A percentile compares a stretch with the other conserved stretches of the same genome.
Evolutionary conservation across 345 rosid species (phyloP).

Genomic region (Salix exigua): DNA sequence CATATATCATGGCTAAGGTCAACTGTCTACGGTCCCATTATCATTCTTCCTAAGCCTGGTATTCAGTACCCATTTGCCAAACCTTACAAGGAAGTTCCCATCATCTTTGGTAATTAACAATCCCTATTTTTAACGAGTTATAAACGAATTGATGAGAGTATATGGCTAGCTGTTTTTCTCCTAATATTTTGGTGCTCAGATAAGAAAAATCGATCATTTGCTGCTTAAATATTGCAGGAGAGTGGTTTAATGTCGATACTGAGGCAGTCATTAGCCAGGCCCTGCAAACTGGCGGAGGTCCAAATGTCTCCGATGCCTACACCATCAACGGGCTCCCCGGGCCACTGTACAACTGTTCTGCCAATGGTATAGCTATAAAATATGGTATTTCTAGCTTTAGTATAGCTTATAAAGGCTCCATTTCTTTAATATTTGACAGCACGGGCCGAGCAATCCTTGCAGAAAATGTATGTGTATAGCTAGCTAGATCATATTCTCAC

Average conservation of each 20-base stretch:
- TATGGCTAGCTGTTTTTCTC: neutral
- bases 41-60: constrained; percentile 25
- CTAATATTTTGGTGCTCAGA: neutral
- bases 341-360: constrained; percentile 27
- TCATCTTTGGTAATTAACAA: constrained; percentile 17
- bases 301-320: constrained; percentile 32
- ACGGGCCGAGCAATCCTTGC: no score
- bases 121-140: neutral
- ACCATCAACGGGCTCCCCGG: constrained; percentile 29
- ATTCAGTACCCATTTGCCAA: constrained; percentile 25
- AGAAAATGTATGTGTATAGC: neutral
- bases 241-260: constrained; percentile 30
- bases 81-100: constrained; percentile 28
- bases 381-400: neutral
- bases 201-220: neutral
- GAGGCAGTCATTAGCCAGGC: constrained; percentile 25
- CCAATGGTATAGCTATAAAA: constrained; percentile 13
- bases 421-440: neutral
- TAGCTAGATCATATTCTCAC: no score
- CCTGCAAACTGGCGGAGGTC: constrained; percentile 24
- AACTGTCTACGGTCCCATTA: constrained; percentile 23
- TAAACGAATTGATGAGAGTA: neutral
- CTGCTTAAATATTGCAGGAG: constrained; percentile 10
- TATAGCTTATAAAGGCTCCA: neutral
- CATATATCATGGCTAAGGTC: constrained; percentile 28